Percentiles rank a stretch among this genome's conserved stretches.
phyloP scores from a whole-genome alignment of 2,329 filamentous ascomycete genomes.

The Cladosporium sp. region DNA sequence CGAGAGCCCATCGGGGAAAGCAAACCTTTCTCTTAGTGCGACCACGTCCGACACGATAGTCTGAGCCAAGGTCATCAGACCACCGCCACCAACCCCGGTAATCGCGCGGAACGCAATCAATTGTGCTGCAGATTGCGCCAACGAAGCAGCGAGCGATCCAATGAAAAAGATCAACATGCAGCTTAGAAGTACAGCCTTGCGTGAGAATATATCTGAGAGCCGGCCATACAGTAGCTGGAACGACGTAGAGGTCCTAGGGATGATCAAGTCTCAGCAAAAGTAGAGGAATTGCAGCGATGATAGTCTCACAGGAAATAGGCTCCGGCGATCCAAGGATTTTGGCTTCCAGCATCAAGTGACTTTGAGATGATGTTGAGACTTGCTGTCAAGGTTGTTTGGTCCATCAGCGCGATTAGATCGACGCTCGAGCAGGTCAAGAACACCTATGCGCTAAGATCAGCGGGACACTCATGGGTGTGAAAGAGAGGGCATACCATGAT shows the following conservation, averaged over 20 bases:
- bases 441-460: too few relatives aligned
- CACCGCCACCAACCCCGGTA: conserved; percentile 21
- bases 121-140: conserved; percentile 39
- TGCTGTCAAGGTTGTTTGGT: conserved; percentile 53
- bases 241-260: conserved; percentile 14
- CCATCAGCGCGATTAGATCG: conserved; percentile 54
- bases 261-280: too few relatives aligned
- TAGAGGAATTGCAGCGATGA: too few relatives aligned
- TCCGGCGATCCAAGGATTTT: conserved; percentile 53
- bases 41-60: conserved; percentile 30
- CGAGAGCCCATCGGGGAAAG: not conserved
- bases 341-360: conserved; percentile 45
- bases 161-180: conserved; percentile 42
- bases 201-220: conserved; percentile 46
- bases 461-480: too few relatives aligned
- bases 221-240: conserved; percentile 45
- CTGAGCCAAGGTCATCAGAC: conserved; percentile 26
- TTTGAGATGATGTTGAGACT: conserved; percentile 50
- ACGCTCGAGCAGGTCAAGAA: conserved; percentile 44
- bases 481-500: not conserved
- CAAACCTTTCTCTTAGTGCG: conserved; percentile 16
- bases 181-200: conserved; percentile 32
- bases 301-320: conserved; percentile 48
- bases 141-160: conserved; percentile 39
- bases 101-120: conserved; percentile 28